phyloP scores from a whole-genome alignment of 176 grass and related monocot species.

The Oryza nivara region DNA sequence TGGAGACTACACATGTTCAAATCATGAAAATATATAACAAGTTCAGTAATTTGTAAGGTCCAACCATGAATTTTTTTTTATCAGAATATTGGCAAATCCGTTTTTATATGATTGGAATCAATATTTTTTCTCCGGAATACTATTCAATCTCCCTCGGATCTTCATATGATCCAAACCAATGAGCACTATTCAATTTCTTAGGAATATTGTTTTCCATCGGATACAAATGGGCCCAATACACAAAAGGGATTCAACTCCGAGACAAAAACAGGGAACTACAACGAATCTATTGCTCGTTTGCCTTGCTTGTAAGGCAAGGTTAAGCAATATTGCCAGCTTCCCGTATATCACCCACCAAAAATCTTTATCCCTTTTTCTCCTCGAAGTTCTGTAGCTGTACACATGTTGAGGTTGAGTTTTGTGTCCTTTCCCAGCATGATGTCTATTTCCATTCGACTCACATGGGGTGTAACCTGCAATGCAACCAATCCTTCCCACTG shows the following conservation, averaged over 20 bases:
- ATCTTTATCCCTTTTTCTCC: neutral
- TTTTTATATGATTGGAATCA: too few relatives aligned
- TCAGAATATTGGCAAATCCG: too few relatives aligned
- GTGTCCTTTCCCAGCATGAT: neutral
- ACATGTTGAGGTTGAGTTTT: neutral
- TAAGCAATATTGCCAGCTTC: neutral
- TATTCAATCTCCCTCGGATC: too few relatives aligned
- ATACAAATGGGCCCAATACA: neutral
- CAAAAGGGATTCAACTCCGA: neutral
- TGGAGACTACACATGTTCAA: too few relatives aligned
- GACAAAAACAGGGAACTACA: neutral
- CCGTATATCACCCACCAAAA: neutral
- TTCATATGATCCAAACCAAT: too few relatives aligned
- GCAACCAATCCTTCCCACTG: neutral
- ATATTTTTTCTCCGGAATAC: too few relatives aligned
- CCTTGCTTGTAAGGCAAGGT: constrained; percentile 43
- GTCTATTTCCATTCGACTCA: neutral
- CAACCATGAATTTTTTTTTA: too few relatives aligned
- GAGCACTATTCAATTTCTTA: neutral
- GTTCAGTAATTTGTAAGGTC: too few relatives aligned
- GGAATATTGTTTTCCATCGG: neutral
- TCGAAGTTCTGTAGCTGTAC: neutral
- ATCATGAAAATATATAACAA: too few relatives aligned
- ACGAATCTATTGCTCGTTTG: neutral
- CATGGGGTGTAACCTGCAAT: neutral